Conservation (phyloP, 352 stramenopile species). For the Peronospora destructor region DNA sequence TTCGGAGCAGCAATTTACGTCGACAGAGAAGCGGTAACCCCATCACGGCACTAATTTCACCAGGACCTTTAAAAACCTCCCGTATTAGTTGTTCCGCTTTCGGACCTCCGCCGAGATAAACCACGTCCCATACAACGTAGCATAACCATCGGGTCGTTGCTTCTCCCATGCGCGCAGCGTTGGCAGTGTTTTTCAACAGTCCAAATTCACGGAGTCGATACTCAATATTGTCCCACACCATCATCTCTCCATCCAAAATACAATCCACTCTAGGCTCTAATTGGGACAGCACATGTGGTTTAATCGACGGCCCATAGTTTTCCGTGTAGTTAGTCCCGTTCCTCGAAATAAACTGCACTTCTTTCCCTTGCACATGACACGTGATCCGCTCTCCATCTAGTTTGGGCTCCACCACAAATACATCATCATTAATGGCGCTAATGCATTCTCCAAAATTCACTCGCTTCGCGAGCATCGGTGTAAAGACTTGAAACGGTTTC, state of each 20-base stretch:
- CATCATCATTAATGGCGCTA: slow-evolving; percentile 52
- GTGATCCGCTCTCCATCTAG: slow-evolving; percentile 80
- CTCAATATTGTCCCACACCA: slow-evolving; percentile 83
- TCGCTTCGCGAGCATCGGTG: slow-evolving; percentile 80
- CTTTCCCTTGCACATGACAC: slow-evolving; percentile 53
- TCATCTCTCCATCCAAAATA: slow-evolving; percentile 85
- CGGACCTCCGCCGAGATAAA: slow-evolving; percentile 50
- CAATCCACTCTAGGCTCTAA: slow-evolving; percentile 50
- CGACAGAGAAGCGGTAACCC: slow-evolving; percentile 58
- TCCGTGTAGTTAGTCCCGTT: slow-evolving; percentile 83
- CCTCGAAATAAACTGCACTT: slow-evolving; percentile 78
- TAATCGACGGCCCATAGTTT: slow-evolving; percentile 53
- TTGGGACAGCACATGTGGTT: slow-evolving; percentile 56
- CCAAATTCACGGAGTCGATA: slow-evolving; percentile 74
- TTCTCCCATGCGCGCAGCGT: slow-evolving; percentile 45
- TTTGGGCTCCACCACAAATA: slow-evolving; percentile 82
- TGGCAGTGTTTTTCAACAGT: slow-evolving; percentile 73
- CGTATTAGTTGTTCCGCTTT: slow-evolving; percentile 46
- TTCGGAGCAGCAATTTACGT: slow-evolving; percentile 49
- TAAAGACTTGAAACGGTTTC: slow-evolving; percentile 80
- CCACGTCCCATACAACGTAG: slow-evolving; percentile 81
- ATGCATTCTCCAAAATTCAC: slow-evolving; percentile 82
- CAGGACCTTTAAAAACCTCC: slow-evolving; percentile 56
- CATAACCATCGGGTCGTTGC: slow-evolving; percentile 68
- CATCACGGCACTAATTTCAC: slow-evolving; percentile 60